Percentiles rank a stretch among this genome's conserved stretches.
Conservation (phyloP, 768 basidiomycete species). For the Paxillus rubicundulus region DNA sequence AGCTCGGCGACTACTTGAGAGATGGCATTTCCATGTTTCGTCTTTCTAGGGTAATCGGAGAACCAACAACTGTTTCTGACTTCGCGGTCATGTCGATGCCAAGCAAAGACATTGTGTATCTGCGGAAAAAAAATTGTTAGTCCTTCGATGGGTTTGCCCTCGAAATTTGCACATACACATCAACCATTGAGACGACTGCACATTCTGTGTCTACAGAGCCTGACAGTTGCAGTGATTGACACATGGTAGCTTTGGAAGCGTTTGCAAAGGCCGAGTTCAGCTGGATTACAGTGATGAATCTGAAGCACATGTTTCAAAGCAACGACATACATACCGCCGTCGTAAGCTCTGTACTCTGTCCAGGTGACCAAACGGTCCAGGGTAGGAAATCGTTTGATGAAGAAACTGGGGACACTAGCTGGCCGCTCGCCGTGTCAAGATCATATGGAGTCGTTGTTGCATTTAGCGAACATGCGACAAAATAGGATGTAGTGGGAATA, state of each 20-base stretch:
- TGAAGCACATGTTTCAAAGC: background rate
- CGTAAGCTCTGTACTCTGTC: background rate
- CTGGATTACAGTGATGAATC: background rate
- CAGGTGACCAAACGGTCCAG: slow-evolving; percentile 9
- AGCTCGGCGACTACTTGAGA: background rate
- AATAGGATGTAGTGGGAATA: background rate
- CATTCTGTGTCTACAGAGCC: background rate
- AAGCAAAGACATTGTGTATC: slow-evolving; percentile 3
- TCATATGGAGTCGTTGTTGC: background rate
- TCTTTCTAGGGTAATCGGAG: background rate
- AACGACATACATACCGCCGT: background rate
- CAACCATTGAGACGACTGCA: background rate
- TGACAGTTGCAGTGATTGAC: background rate
- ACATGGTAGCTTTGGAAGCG: background rate
- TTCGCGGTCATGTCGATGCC: background rate
- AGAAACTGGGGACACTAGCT: background rate
- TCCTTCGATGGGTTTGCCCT: background rate
- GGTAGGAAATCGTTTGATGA: background rate
- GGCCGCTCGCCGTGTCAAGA: slow-evolving; percentile 4
- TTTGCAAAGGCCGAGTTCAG: background rate
- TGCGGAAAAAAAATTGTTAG: background rate
- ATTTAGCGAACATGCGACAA: slow-evolving; percentile 9
- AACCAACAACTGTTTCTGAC: background rate
- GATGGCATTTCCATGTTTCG: slow-evolving; percentile 2
- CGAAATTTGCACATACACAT: background rate